Base-by-base conservation (phyloP, 495 filamentous ascomycete genomes). In the Penicillium fimorum region DNA sequence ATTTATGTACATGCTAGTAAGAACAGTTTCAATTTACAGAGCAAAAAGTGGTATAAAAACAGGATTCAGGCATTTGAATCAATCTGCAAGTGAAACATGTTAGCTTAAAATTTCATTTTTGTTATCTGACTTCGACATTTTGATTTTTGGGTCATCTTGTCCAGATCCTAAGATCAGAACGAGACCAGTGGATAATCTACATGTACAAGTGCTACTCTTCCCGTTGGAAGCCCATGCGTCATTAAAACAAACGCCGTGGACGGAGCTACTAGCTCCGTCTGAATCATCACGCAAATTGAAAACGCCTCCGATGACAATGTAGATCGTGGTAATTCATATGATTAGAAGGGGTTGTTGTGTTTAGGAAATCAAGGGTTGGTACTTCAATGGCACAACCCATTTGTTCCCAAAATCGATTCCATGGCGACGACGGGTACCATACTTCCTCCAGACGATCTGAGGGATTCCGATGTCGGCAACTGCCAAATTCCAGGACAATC, bases 401-500 rank as follows among this genome's bases (percentile, higher is more conserved):
- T 84, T 79, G 42, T 84, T 84, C 25, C 87, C 90, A 76, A 96
- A 96, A 61, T 91, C 90, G 32, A 96, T 84, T 0, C 91, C 91
- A 57, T 87, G 82, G 24, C 89, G 81, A 54, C 88, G 80, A 57
- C 86, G 85, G 3, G 87, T 89, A 5, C 89, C 91, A 37, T 90
- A 90, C 65, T 91, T 92, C 65, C 86, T 87, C 91, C 94, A 96
- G 0, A 88, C 88, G 9, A 86, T 79, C 60, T 87, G 84, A 2
- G 84, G 83, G 9, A 98, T 82, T 3, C 94, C 93, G 58, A 96
- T 86, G 73, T 98, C 94, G 5, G 85, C 91, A 15, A 97, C 81
- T 53, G 80, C 87, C 2, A 97, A 68, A 48, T 85, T 84, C 90
- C 91, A 95, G 27, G 63, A 68, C 2, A 61, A 61, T 0, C 65